Base-by-base conservation (phyloP, 208 protist genomes). In the Polymyxa betae region DNA sequence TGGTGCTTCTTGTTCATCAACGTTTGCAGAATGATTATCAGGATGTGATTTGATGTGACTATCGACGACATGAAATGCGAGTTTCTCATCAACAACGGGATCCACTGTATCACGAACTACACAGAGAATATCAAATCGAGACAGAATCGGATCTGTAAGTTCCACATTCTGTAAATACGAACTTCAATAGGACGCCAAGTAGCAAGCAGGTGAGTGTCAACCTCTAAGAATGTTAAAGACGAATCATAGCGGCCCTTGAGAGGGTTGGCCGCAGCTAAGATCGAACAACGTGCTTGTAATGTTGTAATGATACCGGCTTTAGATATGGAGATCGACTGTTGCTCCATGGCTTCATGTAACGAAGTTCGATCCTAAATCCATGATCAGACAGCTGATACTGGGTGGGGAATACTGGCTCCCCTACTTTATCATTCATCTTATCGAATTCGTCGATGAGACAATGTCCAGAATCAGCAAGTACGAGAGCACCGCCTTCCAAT, bases 401-500 rank as follows among this genome's bases (percentile, higher is more conserved):
- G 5, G 12, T 24, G 49, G 24, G 49, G 24, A 60, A 5, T 60
- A 60, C 49, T 29, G n/a, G n/a, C n/a, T n/a, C n/a, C n/a, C n/a
- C n/a, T 29, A 60, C 49, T 91, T 98, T 95, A 90, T 99, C 98
- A 60, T 96, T 98, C 99, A 99, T 99, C 94, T 99, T 99, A 94
- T 99, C 99, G 92, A 99, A 99, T 95, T 99, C 99, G 93, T 99
- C 99, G 92, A 99, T 99, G 68, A 99, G 94, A 93, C 98, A 99
- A 38, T 90, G 32, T 16, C 90, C 90, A 12, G 93, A 95, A 94
- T 99, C 98, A 20, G 99, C 99, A 38, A 99, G 97, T 35, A 99
- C 98, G 0, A 99, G 94, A 12, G 99, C 98, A 35, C 99, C 99
- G 72, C 98, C 99, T 94, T 99, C 98, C 0, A 99, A 95, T 41